Base-by-base conservation (phyloP, 1,284 basidiomycete species). In the Retiboletus flavoniger region DNA sequence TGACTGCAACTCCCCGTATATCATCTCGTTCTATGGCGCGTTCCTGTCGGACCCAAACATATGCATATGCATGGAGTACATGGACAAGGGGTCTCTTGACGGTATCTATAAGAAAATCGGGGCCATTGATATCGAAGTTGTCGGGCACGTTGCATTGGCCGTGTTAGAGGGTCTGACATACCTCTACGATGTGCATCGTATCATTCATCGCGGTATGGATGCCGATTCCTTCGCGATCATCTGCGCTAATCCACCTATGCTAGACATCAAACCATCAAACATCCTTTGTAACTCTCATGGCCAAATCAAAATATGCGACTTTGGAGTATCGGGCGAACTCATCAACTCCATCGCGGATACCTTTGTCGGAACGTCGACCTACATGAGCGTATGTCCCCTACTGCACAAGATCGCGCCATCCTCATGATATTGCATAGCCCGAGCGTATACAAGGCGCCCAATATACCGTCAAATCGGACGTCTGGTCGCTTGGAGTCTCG, bases 321-420 rank as follows among this genome's bases (percentile, higher is more conserved):
- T 99, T 73, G 96, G 96, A 44, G 97, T 99, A 8, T 97, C 95
- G 0, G 97, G 97, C 17, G 96, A 99, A 72, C 83, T 99, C 59
- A 96, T 98, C 77, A 98, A 99, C 75, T 95, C 92, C 2, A 96
- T 99, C 59, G 97, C 97, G 14, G 93, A 98, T 73, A 99, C 97
- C 0, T 99, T 99, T 70, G 96, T 99, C 16, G 96, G 96, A 8
- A 99, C 97, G 3, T 95, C 93, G 58, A 96, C 95, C 13, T 99
- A 99, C 73, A 99, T 99, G 96, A 96, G 94, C 62, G 95, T 98
- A 72, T 74, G 94, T 84, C 16, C 21, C 14, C 32, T 36, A 35
- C 42, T 51, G 9, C 48, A 26, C 51, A 39, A 49, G 39, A 51
- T 50, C 45, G 32, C 32, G 29, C 45, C 34, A 24, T 54, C 31